Percentiles rank a stretch among this genome's conserved stretches.
Evolutionary conservation across 371 early-diverging fungal species (phyloP).

Genomic region (Rhizopus sp.): DNA sequence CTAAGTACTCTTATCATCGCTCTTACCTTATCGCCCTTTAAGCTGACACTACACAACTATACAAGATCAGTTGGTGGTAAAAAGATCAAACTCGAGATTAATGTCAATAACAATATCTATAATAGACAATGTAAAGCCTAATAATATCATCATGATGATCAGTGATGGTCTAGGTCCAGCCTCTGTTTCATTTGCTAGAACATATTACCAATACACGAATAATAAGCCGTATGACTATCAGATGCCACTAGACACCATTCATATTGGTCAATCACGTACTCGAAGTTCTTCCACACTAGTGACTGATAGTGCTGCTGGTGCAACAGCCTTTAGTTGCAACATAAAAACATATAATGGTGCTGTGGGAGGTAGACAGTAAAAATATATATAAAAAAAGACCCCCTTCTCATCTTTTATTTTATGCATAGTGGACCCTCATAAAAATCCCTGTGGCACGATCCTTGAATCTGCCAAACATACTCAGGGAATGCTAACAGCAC

Average conservation of each 20-base stretch:
- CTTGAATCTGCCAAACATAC: constrained; percentile 89
- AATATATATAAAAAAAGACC: background rate
- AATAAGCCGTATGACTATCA: constrained; percentile 38
- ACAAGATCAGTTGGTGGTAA: background rate
- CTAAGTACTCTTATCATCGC: background rate
- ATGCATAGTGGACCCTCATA: constrained; percentile 54
- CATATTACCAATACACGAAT: constrained; percentile 67
- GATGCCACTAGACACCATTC: constrained; percentile 79
- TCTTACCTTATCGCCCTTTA: background rate
- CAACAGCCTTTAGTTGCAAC: constrained; percentile 89
- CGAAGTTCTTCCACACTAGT: constrained; percentile 77
- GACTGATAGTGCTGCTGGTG: constrained; percentile 97
- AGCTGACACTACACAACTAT: constrained; percentile 3
- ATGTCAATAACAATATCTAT: background rate
- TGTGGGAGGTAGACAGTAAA: constrained; percentile 59
- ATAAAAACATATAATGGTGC: constrained; percentile 90
- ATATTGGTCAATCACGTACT: constrained; percentile 88
- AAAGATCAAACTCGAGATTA: background rate
- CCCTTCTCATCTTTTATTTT: background rate
- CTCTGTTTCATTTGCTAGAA: constrained; percentile 86
- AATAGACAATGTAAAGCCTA: constrained; percentile 5
- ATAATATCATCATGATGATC: constrained; percentile 91
- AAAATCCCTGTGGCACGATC: constrained; percentile 87
- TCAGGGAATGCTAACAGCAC: constrained; percentile 81
- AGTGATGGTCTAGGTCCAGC: constrained; percentile 96